phyloP scores from a whole-genome alignment of 1,284 basidiomycete genomes.

The Ceratorhiza oryzae-sativae region DNA sequence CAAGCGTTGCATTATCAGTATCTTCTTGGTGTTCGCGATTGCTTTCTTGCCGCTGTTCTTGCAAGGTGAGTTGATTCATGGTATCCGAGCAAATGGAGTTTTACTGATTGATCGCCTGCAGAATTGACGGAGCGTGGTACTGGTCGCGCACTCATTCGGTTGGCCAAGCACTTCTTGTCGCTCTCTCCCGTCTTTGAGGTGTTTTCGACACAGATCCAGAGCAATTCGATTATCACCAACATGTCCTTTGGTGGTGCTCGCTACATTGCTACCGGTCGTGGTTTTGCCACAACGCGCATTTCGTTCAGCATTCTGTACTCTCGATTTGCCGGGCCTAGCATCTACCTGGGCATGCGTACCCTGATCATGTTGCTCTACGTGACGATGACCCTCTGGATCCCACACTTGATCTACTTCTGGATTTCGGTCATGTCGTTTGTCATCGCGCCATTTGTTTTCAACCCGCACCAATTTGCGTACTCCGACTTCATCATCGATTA shows the following conservation, averaged over 20 bases:
- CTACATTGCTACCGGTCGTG: slow-evolving; percentile 99
- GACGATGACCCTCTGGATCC: slow-evolving; percentile 87
- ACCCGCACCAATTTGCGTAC: slow-evolving; percentile 95
- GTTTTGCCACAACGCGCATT: slow-evolving; percentile 92
- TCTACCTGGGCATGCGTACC: slow-evolving; percentile 93
- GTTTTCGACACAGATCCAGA: slow-evolving; percentile 95
- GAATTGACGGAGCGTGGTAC: slow-evolving; percentile 94
- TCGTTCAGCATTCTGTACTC: slow-evolving; percentile 94
- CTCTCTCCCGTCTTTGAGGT: slow-evolving; percentile 95
- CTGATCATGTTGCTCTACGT: slow-evolving; percentile 90
- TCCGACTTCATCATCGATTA: slow-evolving; percentile 97
- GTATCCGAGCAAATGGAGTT: slow-evolving; percentile 40
- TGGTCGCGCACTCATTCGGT: slow-evolving; percentile 83
- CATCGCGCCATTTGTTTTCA: slow-evolving; percentile 93
- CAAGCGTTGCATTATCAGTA: slow-evolving; percentile 91
- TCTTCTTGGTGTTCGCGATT: slow-evolving; percentile 97
- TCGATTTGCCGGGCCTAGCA: slow-evolving; percentile 94
- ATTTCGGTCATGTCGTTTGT: slow-evolving; percentile 86
- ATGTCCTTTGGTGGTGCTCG: slow-evolving; percentile 94
- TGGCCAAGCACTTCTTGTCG: slow-evolving; percentile 91
- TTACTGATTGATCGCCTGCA: slow-evolving; percentile 48
- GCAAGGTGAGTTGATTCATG: slow-evolving; percentile 68
- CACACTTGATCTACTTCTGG: slow-evolving; percentile 96
- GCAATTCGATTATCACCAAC: slow-evolving; percentile 93
- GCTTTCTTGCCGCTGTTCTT: slow-evolving; percentile 92